These are phyloP conservation scores for Lecanicillium sp. DNA, from an alignment of 2,329 filamentous ascomycete species.

Conservation along the genomic window DNA sequence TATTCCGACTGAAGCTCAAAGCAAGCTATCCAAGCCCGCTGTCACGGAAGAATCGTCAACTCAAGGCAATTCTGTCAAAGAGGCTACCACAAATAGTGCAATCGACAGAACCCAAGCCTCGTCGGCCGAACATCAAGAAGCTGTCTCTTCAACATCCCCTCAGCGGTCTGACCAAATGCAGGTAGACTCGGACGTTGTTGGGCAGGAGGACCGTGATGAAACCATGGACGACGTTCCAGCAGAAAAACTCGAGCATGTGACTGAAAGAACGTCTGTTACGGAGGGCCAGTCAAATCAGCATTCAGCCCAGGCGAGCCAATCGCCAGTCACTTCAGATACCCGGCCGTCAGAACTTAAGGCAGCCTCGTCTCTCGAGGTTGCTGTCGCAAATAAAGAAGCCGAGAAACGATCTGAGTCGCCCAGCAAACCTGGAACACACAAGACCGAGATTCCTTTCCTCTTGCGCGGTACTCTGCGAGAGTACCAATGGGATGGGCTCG, in stretches of 20 bases:
- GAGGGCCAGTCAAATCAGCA: slow-evolving; percentile 33
- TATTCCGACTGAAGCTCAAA: too few relatives aligned
- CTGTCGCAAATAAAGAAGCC: slow-evolving; percentile 17
- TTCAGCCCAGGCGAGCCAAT: slow-evolving; percentile 37
- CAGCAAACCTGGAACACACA: slow-evolving; percentile 30
- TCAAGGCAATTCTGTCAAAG: too few relatives aligned
- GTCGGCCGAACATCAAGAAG: too few relatives aligned
- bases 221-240: slow-evolving; percentile 6
- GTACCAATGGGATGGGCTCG: slow-evolving; percentile 93
- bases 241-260: slow-evolving; percentile 17
- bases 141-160: too few relatives aligned
- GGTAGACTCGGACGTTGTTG: background rate
- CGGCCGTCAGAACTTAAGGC: slow-evolving; percentile 39
- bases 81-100: too few relatives aligned
- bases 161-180: slow-evolving; percentile 8
- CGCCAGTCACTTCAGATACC: slow-evolving; percentile 40
- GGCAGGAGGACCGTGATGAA: slow-evolving; percentile 14
- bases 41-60: background rate
- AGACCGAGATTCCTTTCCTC: slow-evolving; percentile 71
- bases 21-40: too few relatives aligned
- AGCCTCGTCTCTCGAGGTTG: slow-evolving; percentile 27
- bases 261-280: slow-evolving; percentile 29
- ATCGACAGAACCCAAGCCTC: too few relatives aligned
- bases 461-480: slow-evolving; percentile 83
- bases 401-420: slow-evolving; percentile 26